A percentile compares a stretch with the other conserved stretches of the same genome.
Evolutionary conservation across 2,329 filamentous ascomycete species (phyloP).

Genomic region (Celoporthe dispersa): DNA sequence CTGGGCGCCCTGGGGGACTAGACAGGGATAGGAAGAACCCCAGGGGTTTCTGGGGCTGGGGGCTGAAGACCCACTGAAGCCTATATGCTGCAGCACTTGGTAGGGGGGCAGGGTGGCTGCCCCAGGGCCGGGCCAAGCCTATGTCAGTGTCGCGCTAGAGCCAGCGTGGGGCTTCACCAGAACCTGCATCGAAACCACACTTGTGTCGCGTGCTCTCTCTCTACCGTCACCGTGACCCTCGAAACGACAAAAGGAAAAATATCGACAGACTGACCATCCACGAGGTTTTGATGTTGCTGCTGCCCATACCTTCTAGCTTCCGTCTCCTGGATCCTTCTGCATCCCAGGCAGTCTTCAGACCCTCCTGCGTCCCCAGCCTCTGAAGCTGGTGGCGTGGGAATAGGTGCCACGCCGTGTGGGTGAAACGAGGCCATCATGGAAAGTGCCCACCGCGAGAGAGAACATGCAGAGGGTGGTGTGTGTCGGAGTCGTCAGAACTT

Average conservation of each 20-base stretch:
- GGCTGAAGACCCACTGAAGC: slow-evolving; percentile 4
- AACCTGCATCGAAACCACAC: background rate
- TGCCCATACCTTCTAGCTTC: slow-evolving; percentile 21
- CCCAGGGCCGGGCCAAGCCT: background rate
- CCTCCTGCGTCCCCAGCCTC: slow-evolving; percentile 13
- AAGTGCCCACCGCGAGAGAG: background rate
- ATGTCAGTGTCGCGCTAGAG: background rate
- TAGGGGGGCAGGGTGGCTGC: too few relatives aligned
- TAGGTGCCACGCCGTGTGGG: background rate
- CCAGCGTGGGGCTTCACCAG: background rate
- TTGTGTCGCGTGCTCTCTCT: slow-evolving; percentile 3
- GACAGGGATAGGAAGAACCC: background rate
- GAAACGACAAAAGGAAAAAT: background rate
- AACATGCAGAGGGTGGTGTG: background rate
- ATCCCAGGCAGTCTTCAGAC: slow-evolving; percentile 20
- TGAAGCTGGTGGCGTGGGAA: slow-evolving; percentile 26
- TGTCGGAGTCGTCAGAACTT: background rate
- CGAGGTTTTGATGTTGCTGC: slow-evolving; percentile 7
- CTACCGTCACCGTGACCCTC: background rate
- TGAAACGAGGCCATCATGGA: slow-evolving; percentile 12
- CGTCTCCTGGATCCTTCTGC: slow-evolving; percentile 21
- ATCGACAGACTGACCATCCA: slow-evolving; percentile 3
- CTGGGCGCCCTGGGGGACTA: background rate
- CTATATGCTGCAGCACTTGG: background rate
- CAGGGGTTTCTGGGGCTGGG: background rate